Evolutionary conservation across 2,329 filamentous ascomycete species (phyloP), one percentile per base, ranked within the genome.

Genomic region (Scedosporium aurantiacum): DNA sequence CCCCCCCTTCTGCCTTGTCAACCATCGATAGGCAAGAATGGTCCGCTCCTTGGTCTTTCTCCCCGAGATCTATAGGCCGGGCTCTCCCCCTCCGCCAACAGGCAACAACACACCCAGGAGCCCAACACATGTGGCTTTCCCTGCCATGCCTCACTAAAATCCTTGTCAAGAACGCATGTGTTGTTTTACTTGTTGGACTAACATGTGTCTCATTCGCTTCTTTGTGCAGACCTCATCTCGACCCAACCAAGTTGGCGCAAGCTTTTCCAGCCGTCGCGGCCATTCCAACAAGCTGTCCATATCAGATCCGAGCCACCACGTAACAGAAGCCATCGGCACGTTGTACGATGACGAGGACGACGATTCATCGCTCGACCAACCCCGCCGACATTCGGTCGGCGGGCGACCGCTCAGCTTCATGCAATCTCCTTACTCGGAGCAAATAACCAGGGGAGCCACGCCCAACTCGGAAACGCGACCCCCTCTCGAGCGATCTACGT

Each of bases 291-390:
- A 84, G 68, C 76, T 84, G 58, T 85, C 82, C 62, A 85, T 96
- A 72, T 94, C 89, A 73, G 91, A 96, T 75, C 89, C 92, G 64
- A 91, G 83, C 75, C 91, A 96, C 76, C 92, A 96, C 82, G 90
- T 96, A 71, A 96, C 91, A 62, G 92, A 96, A 74, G 89, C 91
- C 63, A 96, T 96, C 74, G 90, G 90, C 60, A 91, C 91, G 68
- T 83, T 96, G 75, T 96, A 97, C 75, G 90, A 89, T 69, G 88
- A 90, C 70, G 83, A 85, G 69, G 84, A 86, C 66, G 83, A 90
- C 68, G 81, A 83, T 67, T 83, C 75, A 2, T 81, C 84, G 65
- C 83, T 74, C 16, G 77, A 78, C 63, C 73, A 75, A 14, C 45
- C 45, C 41, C 43, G 18, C 14, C 41, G 43, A 4, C 52, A 54